phyloP scores from a whole-genome alignment of 1,284 basidiomycete species.

The Acaromyces ingoldii region DNA sequence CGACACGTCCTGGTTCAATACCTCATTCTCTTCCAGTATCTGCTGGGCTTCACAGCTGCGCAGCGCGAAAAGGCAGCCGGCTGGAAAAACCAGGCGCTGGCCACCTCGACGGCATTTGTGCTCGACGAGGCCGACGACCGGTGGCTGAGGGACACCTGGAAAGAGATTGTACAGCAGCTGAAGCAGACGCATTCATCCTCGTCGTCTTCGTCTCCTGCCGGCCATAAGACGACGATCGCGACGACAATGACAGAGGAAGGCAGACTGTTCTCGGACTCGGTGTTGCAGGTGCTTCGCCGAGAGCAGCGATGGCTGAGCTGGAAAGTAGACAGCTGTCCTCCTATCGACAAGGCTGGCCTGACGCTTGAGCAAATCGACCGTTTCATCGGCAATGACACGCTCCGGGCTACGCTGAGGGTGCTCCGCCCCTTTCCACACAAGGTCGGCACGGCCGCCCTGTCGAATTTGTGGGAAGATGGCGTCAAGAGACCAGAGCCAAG shows the following conservation, averaged over 20 bases:
- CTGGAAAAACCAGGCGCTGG: conserved; percentile 42
- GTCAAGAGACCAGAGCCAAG: conserved; percentile 23
- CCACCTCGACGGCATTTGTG: conserved; percentile 11
- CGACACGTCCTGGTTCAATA: conserved; percentile 85
- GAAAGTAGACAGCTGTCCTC: conserved; percentile 42
- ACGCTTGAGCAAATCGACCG: conserved; percentile 19
- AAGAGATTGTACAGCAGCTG: conserved; percentile 28
- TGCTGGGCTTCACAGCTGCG: conserved; percentile 68
- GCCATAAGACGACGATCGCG: too few species aligned
- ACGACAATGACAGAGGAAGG: conserved; percentile 39
- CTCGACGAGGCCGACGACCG: conserved; percentile 25
- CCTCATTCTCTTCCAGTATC: conserved; percentile 72
- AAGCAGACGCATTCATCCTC: too few species aligned
- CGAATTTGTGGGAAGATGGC: conserved; percentile 45
- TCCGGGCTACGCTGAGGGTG: conserved; percentile 17
- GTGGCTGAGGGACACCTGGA: conserved; percentile 42
- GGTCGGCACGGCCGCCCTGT: conserved; percentile 44
- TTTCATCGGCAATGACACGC: too few species aligned
- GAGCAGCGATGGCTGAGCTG: conserved; percentile 44
- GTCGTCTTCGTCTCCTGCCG: too few species aligned
- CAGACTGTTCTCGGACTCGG: conserved; percentile 28
- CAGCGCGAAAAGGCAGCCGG: conserved; percentile 63
- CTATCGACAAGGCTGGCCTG: conserved; percentile 36
- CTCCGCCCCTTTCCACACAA: conserved; percentile 4
- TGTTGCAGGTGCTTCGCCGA: conserved; percentile 30